These are phyloP conservation scores for Nemania sp. DNA, from an alignment of 2,329 filamentous ascomycete genomes.

Conservation along the genomic window DNA sequence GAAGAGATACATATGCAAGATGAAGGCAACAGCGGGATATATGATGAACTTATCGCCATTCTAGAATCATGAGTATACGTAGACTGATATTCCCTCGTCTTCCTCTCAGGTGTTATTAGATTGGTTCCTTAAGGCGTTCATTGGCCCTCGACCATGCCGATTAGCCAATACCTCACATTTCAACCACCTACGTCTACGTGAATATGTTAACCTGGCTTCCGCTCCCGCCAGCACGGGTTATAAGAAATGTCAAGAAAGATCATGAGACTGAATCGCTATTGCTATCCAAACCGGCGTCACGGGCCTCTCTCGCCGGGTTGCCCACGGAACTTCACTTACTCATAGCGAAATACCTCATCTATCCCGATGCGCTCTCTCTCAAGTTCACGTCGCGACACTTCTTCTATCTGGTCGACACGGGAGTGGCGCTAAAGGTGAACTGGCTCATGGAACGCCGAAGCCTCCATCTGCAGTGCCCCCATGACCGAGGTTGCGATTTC, in stretches of 20 bases:
- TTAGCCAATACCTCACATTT: too few relatives aligned
- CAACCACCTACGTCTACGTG: background rate
- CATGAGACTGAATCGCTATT: slow-evolving; percentile 1
- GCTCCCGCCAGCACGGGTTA: background rate
- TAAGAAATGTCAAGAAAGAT: background rate
- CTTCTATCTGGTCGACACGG: slow-evolving; percentile 66
- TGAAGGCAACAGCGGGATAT: too few relatives aligned
- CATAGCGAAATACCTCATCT: slow-evolving; percentile 63
- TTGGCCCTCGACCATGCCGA: too few relatives aligned
- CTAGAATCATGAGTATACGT: background rate
- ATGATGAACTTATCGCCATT: background rate
- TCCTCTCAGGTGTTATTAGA: background rate
- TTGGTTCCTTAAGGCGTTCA: too few relatives aligned
- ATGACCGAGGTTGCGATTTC: slow-evolving; percentile 58
- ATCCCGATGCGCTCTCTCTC: slow-evolving; percentile 71
- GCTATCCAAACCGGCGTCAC: background rate
- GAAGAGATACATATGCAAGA: too few relatives aligned
- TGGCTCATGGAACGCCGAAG: slow-evolving; percentile 69
- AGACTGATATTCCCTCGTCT: background rate
- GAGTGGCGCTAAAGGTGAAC: slow-evolving; percentile 65
- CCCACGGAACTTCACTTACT: slow-evolving; percentile 70
- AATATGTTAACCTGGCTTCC: slow-evolving; percentile 13
- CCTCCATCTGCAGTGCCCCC: slow-evolving; percentile 68
- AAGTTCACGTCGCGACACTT: slow-evolving; percentile 69
- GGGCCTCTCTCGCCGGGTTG: slow-evolving; percentile 51